Base-by-base conservation (phyloP, 108 stramenopile genomes). In the Epipyxis sp. region DNA sequence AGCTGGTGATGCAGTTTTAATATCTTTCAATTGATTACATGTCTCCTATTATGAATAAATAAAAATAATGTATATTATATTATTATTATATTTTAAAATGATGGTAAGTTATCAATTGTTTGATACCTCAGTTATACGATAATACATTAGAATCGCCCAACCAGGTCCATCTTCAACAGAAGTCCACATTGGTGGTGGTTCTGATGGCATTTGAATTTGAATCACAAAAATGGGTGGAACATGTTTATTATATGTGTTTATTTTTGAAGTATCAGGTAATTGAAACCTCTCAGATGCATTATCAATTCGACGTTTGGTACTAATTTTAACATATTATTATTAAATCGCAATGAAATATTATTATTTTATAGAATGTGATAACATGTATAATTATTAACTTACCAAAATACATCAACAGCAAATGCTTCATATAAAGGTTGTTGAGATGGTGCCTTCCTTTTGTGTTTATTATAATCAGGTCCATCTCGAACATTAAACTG, bases 1-100 rank as follows among this genome's bases (percentile, higher is more conserved):
- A 13, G 85, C 89, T 0, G 87, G 89, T 58, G 84, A 85, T 1
- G 89, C 89, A 30, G 10, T 89, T 34, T 77, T 78, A 1, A 89
- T 43, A 59, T 89, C 87, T 76, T 86, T 86, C 42, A 89, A 77
- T 59, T 87, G 69, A 37, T 84, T 69, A 50, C 83, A 68, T 25
- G 89, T 88, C 59, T 85, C 76, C 59, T 87, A 79, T n/a, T n/a
- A n/a, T n/a, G n/a, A n/a, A n/a, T n/a, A n/a, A n/a, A 80, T 74
- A 29, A 88, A 62, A 3, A 86, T 80, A 69, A 88, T 85, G 82
- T 88, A 29, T 77, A 85, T 57, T 69, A 87, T 0, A 80, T 81
- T n/a, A n/a, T n/a, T n/a, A n/a, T n/a, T n/a, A n/a, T n/a, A n/a
- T n/a, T n/a, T n/a, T n/a, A n/a, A n/a, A n/a, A n/a, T n/a, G n/a